phyloP scores from a whole-genome alignment of 805 yeast species.

The Tetrapisispora arboricola region DNA sequence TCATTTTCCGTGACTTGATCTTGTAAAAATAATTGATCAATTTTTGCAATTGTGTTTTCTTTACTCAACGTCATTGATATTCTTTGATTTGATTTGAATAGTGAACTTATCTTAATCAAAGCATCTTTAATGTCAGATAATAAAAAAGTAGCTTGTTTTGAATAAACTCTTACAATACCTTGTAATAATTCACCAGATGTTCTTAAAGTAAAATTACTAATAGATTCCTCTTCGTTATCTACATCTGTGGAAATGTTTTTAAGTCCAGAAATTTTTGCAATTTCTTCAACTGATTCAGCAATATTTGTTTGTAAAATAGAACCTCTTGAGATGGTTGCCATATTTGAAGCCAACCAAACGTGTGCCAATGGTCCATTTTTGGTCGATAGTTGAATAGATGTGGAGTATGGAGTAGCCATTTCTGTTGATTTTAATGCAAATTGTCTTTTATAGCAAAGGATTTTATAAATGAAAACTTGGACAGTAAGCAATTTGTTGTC shows the following conservation, averaged over 20 bases:
- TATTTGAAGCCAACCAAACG: conserved; percentile 88
- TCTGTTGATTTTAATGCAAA: too few relatives aligned
- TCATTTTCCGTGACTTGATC: conserved; percentile 77
- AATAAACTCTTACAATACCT: conserved; percentile 81
- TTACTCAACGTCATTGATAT: conserved; percentile 49
- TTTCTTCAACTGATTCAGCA: conserved; percentile 53
- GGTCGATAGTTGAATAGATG: conserved; percentile 25
- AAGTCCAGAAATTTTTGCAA: conserved; percentile 37
- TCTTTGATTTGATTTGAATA: conserved; percentile 40
- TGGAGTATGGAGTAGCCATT: conserved; percentile 4
- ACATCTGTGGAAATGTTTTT: neutral
- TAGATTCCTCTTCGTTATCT: conserved; percentile 9
- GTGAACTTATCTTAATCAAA: conserved; percentile 55
- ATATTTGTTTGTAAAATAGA: conserved; percentile 70
- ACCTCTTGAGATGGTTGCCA: conserved; percentile 29
- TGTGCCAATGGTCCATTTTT: conserved; percentile 79
- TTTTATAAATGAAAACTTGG: too few relatives aligned
- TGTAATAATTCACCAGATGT: conserved; percentile 76
- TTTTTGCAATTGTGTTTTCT: conserved; percentile 49
- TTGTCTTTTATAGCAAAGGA: too few relatives aligned
- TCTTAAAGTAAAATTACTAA: conserved; percentile 53
- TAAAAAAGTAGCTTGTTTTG: conserved; percentile 72
- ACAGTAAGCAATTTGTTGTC: too few relatives aligned
- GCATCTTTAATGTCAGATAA: conserved; percentile 78
- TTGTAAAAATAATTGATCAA: conserved; percentile 50